Percentiles rank a stretch among this genome's conserved stretches.
Evolutionary conservation across 306 rosid genomes (phyloP).

Genomic region (Malus asiatica): DNA sequence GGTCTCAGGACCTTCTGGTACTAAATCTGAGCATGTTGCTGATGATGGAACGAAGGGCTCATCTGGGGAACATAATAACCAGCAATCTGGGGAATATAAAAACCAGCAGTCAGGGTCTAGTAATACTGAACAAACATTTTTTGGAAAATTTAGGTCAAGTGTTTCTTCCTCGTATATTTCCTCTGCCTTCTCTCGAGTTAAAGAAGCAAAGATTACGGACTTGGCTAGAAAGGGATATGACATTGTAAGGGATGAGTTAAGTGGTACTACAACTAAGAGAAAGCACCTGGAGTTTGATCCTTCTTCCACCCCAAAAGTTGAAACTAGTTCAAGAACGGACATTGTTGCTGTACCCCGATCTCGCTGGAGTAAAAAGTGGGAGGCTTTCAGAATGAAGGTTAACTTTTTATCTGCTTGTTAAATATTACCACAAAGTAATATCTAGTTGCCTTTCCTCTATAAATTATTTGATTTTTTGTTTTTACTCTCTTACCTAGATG

Average conservation of each 20-base stretch:
- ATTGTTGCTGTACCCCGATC: conserved; percentile 64
- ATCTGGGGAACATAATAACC: background rate
- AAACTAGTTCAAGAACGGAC: conserved; percentile 64
- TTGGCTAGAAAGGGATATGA: conserved; percentile 75
- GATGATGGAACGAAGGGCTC: conserved; percentile 37
- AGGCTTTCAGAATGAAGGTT: conserved; percentile 71
- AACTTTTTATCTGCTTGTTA: background rate
- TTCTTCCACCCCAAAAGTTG: conserved; percentile 42
- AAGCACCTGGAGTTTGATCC: conserved; percentile 41
- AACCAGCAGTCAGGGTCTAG: conserved; percentile 34
- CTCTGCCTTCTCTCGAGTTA: conserved; percentile 53
- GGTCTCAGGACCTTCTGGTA: conserved; percentile 42
- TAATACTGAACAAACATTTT: conserved; percentile 51
- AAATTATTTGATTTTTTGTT: background rate
- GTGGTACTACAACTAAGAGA: conserved; percentile 50
- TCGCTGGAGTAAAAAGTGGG: conserved; percentile 74
- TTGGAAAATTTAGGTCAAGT: conserved; percentile 63
- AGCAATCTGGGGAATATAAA: conserved; percentile 31
- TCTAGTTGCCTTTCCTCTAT: conserved; percentile 2
- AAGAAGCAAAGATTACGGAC: conserved; percentile 56
- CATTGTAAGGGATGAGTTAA: conserved; percentile 74
- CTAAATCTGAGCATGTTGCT: conserved; percentile 42
- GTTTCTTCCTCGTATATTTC: conserved; percentile 57
- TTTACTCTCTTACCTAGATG: conserved; percentile 36
- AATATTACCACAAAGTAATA: background rate